Base-by-base conservation (phyloP, 2,329 filamentous ascomycete species). In the Pseudocercospora eumusae region DNA sequence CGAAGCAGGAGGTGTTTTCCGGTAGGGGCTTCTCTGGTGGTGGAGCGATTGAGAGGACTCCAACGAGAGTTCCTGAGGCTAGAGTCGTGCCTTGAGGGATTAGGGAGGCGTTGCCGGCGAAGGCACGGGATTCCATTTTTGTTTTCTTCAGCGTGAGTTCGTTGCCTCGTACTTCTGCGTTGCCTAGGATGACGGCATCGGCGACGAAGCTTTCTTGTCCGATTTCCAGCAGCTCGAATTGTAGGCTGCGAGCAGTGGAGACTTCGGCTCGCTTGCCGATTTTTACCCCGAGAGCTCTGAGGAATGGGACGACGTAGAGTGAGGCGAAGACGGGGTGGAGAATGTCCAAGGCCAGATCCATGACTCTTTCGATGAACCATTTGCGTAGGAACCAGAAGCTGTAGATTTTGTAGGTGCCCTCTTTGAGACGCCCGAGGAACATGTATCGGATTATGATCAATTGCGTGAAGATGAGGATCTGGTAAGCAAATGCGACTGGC, bases 251-350 rank as follows among this genome's bases (percentile, higher is more conserved):
- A 28, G 68, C 68, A 11, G 65, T 69, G 0, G 68, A 69, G 15
- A 69, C 60, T 40, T 69, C 68, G 6, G 68, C 65, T 40, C 68
- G 55, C n/a, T 61, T 63, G 54, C 68, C 68, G 10, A 69, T 69
- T 56, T 67, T 69, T 23, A 68, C 68, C 6, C 68, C 68, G 5
- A 69, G 60, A 20, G 59, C 52, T 10, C 60, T 56, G 21, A 69
- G 65, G 57, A 69, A 69, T 13, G 68, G 68, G 0, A 69, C 68
- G 36, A 69, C 67, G 64, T 69, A 69, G 18, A 69, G 62, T 8
- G 65, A 64, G 7, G 68, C 68, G 36, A 69, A 69, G 40, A 69
- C 68, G 2, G 66, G 68, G 52, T 69, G 66, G 1, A 69, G 57
- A 15, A 69, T 59, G n/a, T 60, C 64, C 27, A 69, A 54, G 18